These are phyloP conservation scores for Solanum bulbocastanum DNA, from an alignment of 257 asterid genomes.

Conservation along the genomic window DNA sequence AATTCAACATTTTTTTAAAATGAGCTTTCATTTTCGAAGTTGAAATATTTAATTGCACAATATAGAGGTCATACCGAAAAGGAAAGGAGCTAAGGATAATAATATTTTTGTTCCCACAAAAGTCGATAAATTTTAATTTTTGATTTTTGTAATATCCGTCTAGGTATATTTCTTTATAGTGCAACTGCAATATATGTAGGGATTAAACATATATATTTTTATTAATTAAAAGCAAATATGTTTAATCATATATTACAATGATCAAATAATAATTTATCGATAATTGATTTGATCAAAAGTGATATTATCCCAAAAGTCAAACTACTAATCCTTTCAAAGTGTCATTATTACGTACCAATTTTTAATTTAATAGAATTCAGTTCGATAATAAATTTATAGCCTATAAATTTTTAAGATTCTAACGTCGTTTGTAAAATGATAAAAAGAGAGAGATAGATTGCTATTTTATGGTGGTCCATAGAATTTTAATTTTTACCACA, in stretches of 20 bases:
- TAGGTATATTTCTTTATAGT: not conserved
- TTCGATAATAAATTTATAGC: not conserved
- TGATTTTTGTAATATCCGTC: not conserved
- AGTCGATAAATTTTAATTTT: not conserved
- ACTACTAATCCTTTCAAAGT: not conserved
- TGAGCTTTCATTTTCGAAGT: not conserved
- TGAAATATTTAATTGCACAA: not conserved
- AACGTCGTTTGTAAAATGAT: not conserved
- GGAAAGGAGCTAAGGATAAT: not conserved
- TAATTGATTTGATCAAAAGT: not conserved
- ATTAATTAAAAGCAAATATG: not conserved
- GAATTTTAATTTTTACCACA: not conserved
- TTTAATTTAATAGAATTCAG: not conserved
- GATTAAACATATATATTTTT: not conserved
- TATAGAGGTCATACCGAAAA: not conserved
- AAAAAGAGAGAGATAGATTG: too few relatives aligned
- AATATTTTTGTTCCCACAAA: not conserved
- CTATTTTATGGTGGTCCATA: not conserved
- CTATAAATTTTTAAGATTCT: not conserved
- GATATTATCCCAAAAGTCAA: not conserved
- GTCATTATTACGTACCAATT: not conserved
- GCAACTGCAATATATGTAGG: not conserved
- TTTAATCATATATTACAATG: not conserved
- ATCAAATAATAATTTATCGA: not conserved
- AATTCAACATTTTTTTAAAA: not conserved